Evolutionary conservation across 1,284 basidiomycete genomes (phyloP).

Genomic region (Moesziomyces parantarcticus): DNA sequence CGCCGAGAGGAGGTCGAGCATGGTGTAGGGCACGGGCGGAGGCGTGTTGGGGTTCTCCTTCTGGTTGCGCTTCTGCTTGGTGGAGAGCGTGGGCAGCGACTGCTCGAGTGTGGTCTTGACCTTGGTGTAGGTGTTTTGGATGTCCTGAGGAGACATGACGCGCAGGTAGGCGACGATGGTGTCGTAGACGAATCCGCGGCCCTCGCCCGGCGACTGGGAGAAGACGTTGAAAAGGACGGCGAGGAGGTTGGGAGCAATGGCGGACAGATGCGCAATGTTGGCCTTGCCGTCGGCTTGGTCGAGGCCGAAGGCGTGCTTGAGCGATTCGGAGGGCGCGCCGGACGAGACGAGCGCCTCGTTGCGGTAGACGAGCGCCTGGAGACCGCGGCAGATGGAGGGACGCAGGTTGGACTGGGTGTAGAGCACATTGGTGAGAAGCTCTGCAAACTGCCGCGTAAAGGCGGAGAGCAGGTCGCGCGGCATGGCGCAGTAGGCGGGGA

Average conservation of each 20-base stretch:
- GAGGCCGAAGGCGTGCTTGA: conserved; percentile 72
- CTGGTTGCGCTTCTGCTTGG: conserved; percentile 37
- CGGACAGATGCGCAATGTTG: conserved; percentile 80
- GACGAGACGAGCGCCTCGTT: conserved; percentile 72
- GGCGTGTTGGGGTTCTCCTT: conserved; percentile 44
- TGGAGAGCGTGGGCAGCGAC: conserved; percentile 72
- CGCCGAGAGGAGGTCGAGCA: conserved; percentile 88
- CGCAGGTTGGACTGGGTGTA: conserved; percentile 88
- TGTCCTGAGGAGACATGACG: conserved; percentile 74
- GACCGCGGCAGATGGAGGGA: conserved; percentile 81
- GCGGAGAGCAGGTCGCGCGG: conserved; percentile 77
- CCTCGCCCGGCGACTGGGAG: conserved; percentile 80
- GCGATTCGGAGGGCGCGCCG: conserved; percentile 70
- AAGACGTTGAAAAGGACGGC: conserved; percentile 98
- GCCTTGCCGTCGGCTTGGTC: conserved; percentile 74
- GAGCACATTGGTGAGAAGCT: conserved; percentile 87
- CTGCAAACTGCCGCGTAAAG: conserved; percentile 55
- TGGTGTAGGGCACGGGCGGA: conserved; percentile 76
- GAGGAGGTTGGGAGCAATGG: conserved; percentile 89
- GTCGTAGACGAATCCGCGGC: conserved; percentile 84
- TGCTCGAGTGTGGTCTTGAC: conserved; percentile 81
- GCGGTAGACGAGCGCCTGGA: conserved; percentile 83
- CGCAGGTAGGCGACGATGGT: conserved; percentile 87
- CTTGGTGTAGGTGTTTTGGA: conserved; percentile 82
- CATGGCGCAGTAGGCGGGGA: conserved; percentile 78